Conservation (phyloP, 805 yeast genomes). For the Ogataea dorogensis region DNA sequence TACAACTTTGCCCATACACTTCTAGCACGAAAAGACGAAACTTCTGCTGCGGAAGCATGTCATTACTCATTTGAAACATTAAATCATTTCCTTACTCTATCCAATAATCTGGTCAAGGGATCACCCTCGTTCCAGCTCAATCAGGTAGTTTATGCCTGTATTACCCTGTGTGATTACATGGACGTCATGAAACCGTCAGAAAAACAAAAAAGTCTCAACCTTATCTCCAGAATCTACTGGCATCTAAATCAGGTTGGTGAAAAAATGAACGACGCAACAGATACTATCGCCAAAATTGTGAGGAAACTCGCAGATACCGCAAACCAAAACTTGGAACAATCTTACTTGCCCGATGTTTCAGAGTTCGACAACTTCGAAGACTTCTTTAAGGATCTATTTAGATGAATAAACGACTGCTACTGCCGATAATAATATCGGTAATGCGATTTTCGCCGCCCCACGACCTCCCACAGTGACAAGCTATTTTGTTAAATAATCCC, state of each 20-base stretch:
- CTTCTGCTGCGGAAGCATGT: slow-evolving; percentile 30
- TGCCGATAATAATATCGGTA: neutral
- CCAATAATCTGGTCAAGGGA: slow-evolving; percentile 49
- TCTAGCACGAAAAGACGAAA: slow-evolving; percentile 36
- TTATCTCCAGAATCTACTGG: slow-evolving; percentile 57
- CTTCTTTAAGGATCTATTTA: slow-evolving; percentile 47
- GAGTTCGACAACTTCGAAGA: slow-evolving; percentile 55
- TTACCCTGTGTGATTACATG: slow-evolving; percentile 49
- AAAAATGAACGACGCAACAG: slow-evolving; percentile 56
- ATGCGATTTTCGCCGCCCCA: no score
- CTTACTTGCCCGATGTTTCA: slow-evolving; percentile 47
- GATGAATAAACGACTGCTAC: neutral
- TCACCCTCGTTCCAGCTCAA: slow-evolving; percentile 52
- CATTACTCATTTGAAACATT: slow-evolving; percentile 45
- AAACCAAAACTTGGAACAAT: no score
- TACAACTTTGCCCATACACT: slow-evolving; percentile 48
- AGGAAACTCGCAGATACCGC: slow-evolving; percentile 49
- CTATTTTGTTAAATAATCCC: no score
- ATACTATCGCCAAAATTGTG: slow-evolving; percentile 55
- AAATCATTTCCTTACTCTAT: slow-evolving; percentile 42
- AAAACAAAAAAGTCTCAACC: slow-evolving; percentile 40
- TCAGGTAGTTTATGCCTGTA: slow-evolving; percentile 54
- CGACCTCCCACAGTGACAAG: no score
- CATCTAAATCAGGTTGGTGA: slow-evolving; percentile 57
- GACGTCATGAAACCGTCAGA: slow-evolving; percentile 39